These are phyloP conservation scores for Butyriboletus loyo DNA, from an alignment of 768 basidiomycete genomes.

Conservation along the genomic window DNA sequence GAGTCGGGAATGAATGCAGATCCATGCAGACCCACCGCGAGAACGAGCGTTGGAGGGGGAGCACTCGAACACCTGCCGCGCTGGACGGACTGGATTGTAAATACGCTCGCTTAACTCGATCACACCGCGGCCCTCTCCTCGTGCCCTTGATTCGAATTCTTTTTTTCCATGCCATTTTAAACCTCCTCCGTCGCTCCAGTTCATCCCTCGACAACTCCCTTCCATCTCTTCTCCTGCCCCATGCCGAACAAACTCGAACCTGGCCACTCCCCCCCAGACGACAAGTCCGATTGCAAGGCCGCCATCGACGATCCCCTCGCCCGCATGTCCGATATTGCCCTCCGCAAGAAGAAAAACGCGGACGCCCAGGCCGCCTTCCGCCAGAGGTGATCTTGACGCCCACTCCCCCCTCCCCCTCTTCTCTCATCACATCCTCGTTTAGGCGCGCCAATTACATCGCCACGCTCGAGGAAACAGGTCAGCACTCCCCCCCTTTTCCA, in stretches of 20 bases:
- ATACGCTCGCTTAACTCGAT: slow-evolving; percentile 38
- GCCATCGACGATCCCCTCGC: slow-evolving; percentile 35
- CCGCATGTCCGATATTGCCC: slow-evolving; percentile 62
- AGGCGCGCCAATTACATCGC: slow-evolving; percentile 81
- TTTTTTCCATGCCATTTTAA: slow-evolving; percentile 63
- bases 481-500: slow-evolving; percentile 3
- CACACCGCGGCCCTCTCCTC: slow-evolving; percentile 51
- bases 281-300: slow-evolving; percentile 35
- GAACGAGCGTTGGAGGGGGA: too few species aligned
- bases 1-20: slow-evolving; percentile 36
- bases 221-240: slow-evolving; percentile 1
- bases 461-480: slow-evolving; percentile 80
- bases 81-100: slow-evolving; percentile 35
- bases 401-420: slow-evolving; percentile 2
- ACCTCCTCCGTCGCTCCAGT: slow-evolving; percentile 30
- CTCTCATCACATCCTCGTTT: slow-evolving; percentile 22
- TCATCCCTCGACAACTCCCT: slow-evolving; percentile 8
- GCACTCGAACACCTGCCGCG: too few species aligned
- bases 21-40: too few species aligned
- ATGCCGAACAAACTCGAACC: slow-evolving; percentile 33
- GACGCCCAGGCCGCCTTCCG: slow-evolving; percentile 87
- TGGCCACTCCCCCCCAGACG: slow-evolving; percentile 33
- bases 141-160: slow-evolving; percentile 66
- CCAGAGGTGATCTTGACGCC: slow-evolving; percentile 40
- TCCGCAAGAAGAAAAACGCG: slow-evolving; percentile 86